phyloP scores from a whole-genome alignment of 106 monocot genomes.

The Apostasia shenzhenica region DNA sequence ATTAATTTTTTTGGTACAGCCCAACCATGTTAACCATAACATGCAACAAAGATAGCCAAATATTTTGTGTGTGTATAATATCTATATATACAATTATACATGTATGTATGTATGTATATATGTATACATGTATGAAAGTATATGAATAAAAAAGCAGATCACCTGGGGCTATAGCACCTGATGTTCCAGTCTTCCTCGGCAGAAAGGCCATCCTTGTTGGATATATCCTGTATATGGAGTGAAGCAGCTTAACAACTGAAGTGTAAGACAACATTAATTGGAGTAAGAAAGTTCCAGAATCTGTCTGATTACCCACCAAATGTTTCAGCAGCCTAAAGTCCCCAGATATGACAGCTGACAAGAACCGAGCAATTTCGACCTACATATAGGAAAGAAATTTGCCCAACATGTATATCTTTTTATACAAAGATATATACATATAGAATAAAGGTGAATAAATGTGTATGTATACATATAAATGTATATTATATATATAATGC shows the following conservation, averaged over 20 bases:
- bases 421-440: not conserved
- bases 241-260: not conserved
- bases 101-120: too few relatives aligned
- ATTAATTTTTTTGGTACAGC: too few relatives aligned
- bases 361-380: constrained; percentile 47
- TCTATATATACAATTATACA: too few relatives aligned
- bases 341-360: constrained; percentile 38
- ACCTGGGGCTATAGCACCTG: constrained; percentile 38
- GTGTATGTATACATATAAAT: too few relatives aligned
- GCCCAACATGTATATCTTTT: too few relatives aligned
- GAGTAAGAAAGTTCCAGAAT: not conserved
- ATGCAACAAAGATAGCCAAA: too few relatives aligned
- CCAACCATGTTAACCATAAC: too few relatives aligned
- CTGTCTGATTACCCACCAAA: constrained; percentile 22
- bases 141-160: not conserved
- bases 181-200: constrained; percentile 40
- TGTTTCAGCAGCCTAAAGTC: constrained; percentile 38
- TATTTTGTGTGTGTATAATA: too few relatives aligned
- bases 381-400: constrained; percentile 11
- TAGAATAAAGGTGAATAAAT: not conserved
- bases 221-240: constrained; percentile 34
- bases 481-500: too few relatives aligned
- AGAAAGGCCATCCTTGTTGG: constrained; percentile 58
- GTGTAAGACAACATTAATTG: not conserved
- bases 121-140: too few relatives aligned